These are phyloP conservation scores for Kuraishia piskuri DNA, from an alignment of 805 yeast species.

Conservation along the genomic window DNA sequence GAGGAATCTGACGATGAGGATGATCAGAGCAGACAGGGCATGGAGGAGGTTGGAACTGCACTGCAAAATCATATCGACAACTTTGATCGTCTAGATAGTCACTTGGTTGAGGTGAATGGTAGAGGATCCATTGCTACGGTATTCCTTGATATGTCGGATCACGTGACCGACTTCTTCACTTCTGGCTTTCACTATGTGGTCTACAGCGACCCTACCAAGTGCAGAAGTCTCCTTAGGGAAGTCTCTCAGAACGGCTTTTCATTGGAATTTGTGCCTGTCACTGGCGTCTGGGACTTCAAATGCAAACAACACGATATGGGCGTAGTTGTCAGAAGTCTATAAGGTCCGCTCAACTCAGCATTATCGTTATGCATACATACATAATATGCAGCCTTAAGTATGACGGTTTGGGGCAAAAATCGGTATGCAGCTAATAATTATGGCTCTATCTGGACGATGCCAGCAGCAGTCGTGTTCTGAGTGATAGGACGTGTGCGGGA, in stretches of 20 bases:
- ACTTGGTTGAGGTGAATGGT: background rate
- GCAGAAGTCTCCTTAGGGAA: background rate
- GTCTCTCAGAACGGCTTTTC: background rate
- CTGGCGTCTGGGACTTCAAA: conserved; percentile 16
- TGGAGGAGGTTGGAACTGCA: background rate
- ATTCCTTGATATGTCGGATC: background rate
- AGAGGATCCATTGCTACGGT: background rate
- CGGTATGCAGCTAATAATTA: too few species aligned
- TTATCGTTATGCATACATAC: too few species aligned
- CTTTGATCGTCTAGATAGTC: background rate
- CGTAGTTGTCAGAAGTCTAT: conserved; percentile 12
- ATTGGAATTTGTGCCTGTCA: conserved; percentile 20
- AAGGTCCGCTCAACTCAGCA: too few species aligned
- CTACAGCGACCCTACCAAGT: background rate
- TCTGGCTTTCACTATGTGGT: background rate
- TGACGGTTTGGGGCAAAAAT: too few species aligned
- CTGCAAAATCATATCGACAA: background rate
- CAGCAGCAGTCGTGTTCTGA: too few species aligned
- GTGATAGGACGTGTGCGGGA: too few species aligned
- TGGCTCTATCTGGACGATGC: too few species aligned
- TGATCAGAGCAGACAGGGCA: background rate
- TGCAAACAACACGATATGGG: conserved; percentile 16
- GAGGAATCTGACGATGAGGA: background rate
- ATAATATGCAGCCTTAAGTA: too few species aligned
- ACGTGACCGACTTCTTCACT: background rate